Base-by-base conservation (phyloP, 148 eudicot species). In the Chenopodium quinoa region DNA sequence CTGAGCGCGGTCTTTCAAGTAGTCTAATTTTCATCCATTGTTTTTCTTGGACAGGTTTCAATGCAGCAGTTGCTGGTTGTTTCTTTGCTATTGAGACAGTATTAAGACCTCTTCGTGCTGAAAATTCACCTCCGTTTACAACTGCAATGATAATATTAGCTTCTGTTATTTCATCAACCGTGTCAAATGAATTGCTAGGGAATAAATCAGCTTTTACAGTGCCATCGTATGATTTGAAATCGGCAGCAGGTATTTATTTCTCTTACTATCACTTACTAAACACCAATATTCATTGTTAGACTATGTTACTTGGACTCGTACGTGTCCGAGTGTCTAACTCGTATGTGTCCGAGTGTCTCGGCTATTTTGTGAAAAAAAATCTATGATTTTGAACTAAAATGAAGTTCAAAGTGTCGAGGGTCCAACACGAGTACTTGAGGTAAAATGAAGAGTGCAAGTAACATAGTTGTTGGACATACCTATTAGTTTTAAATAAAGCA, bases 51-150 rank as follows among this genome's bases (percentile, higher is more conserved):
- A 34, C 91, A 95, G 98, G 99, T 82, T 95, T 95, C 76, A 95
- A 95, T 80, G 99, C 99, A 47, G 94, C 99, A 22, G 97, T 95
- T 77, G 99, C 99, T 83, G 99, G 98, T 79, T 95, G 97, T 81
- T 95, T 95, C 88, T 95, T 95, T 85, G 99, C 99, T 65, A 93
- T 95, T 84, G 99, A 95, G 78, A 93, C 99, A 8, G 99, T 95
- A 69, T 82, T 95, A 82, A 89, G 97, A 86, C 99, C 99, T 76
- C 93, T 88, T 71, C 92, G 90, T 81, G 99, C 97, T 52, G 99
- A 95, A 86, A 93, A 93, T 78, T 95, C 98, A 75, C 97, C 99
- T 83, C 98, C 99, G 84, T 93, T 93, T 88, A 95, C 99, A 56
- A 95, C 99, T 37, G 97, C 99, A 52, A 93, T 93, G 99, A 93